Evolutionary conservation across 352 stramenopile genomes (phyloP).

Genomic region (Aphanomyces euteiches): DNA sequence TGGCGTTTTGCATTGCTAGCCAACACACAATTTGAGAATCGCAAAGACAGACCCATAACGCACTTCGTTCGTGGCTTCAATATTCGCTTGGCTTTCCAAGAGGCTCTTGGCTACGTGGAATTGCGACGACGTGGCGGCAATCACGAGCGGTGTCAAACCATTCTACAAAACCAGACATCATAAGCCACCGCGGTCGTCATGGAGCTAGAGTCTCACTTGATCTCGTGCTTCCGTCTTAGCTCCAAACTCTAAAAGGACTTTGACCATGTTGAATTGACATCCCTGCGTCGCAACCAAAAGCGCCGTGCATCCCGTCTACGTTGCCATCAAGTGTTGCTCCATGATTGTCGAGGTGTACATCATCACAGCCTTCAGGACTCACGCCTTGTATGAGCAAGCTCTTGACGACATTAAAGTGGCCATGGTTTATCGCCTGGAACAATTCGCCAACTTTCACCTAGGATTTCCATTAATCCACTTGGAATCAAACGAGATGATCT

Average conservation of each 20-base stretch:
- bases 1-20: conserved; percentile 12
- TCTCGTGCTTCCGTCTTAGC: conserved; percentile 24
- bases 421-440: conserved; percentile 15
- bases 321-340: background rate
- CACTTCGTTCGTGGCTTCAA: conserved; percentile 27
- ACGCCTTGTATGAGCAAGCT: conserved; percentile 6
- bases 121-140: background rate
- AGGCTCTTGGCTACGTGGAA: conserved; percentile 22
- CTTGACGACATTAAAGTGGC: conserved; percentile 24
- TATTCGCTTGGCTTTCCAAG: conserved; percentile 13
- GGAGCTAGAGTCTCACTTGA: background rate
- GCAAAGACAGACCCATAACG: background rate
- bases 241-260: conserved; percentile 20
- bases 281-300: conserved; percentile 16
- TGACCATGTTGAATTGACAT: conserved; percentile 23
- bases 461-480: background rate
- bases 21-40: background rate
- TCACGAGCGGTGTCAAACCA: conserved; percentile 15
- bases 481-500: background rate
- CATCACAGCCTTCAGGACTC: conserved; percentile 13
- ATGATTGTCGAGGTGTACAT: background rate
- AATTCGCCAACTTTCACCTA: conserved; percentile 7
- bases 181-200: background rate
- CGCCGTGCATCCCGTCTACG: conserved; percentile 18
- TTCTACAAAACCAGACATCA: background rate